Evolutionary conservation across 2,329 filamentous ascomycete genomes (phyloP), one percentile per base, ranked within the genome.

Genomic region (Rachicladosporium sp.): DNA sequence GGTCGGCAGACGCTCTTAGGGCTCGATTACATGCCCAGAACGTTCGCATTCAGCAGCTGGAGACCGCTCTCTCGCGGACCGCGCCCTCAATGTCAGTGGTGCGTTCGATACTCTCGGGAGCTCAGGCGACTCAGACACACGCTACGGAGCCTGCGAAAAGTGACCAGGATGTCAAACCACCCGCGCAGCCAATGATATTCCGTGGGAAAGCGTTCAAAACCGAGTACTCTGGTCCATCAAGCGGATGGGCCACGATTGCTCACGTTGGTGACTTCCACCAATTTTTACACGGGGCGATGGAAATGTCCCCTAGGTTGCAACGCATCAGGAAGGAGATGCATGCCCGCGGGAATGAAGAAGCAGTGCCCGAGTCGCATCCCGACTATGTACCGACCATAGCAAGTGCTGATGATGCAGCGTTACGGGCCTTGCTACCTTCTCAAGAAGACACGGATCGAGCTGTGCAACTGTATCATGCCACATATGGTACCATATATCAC

Each of bases 401-500:
- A 2, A 44, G 46, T 6, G 48, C 50, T 3, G 47, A 49, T 1
- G 54, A 60, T 23, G 53, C 53, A 1, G 55, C 64, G 5, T 52
- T 67, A 1, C 50, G 58, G 29, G 52, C 53, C 0, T 38, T 62
- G 4, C 45, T 68, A 2, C 64, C 64, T 1, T 35, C 54, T 1
- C 60, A 57, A 37, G 44, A 38, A 10, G 49, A 58, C 11, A 54
- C 66, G 1, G 68, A 74, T 41, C 30, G 47, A 9, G 61, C 69
- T 51, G 59, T 63, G 5, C 42, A 50, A 1, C 45, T 67, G 0
- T 78, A 77, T 51, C 65, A 74, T 33, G 52, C 53, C 2, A 67
- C 57, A 0, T 74, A 70, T 42, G 73, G 74, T 43, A 64, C 61
- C 1, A 61, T 63, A 0, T 66, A 73, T 37, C 65, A 70, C 3